A percentile compares a stretch with the other conserved stretches of the same genome.
phyloP scores from a whole-genome alignment of 306 rosid genomes.

The Aeschynomene evenia region DNA sequence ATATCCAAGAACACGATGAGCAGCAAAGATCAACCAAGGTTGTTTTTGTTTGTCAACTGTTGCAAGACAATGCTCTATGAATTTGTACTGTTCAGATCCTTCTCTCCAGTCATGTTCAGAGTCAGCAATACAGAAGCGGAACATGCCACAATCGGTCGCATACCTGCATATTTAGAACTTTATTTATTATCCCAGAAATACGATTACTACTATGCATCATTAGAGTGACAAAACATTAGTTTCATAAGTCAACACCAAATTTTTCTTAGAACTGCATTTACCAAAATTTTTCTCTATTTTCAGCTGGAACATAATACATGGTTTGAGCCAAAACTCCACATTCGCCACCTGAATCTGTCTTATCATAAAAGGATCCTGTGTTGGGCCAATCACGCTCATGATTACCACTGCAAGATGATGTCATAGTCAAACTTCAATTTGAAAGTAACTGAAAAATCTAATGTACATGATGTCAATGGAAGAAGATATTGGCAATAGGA shows the following conservation, averaged over 20 bases:
- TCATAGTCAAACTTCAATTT: too few species aligned
- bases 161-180: slow-evolving; percentile 52
- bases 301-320: too few species aligned
- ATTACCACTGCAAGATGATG: too few species aligned
- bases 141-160: slow-evolving; percentile 85
- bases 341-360: too few species aligned
- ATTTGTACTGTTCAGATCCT: slow-evolving; percentile 81
- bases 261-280: slow-evolving; percentile 31
- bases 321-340: too few species aligned
- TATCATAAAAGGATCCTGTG: too few species aligned
- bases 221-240: not conserved
- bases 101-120: slow-evolving; percentile 94
- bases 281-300: too few species aligned
- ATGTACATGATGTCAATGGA: too few species aligned
- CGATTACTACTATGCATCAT: not conserved
- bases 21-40: slow-evolving; percentile 91
- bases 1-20: slow-evolving; percentile 90
- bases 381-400: too few species aligned
- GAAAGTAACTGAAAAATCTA: too few species aligned
- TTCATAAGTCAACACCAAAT: not conserved
- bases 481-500: too few species aligned
- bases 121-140: slow-evolving; percentile 81
- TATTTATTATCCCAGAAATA: not conserved
- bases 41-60: slow-evolving; percentile 83
- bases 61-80: slow-evolving; percentile 89